Percentiles rank a stretch among this genome's conserved stretches.
Conservation (phyloP, 108 stramenopile species). For the Parietichytrium sp. region DNA sequence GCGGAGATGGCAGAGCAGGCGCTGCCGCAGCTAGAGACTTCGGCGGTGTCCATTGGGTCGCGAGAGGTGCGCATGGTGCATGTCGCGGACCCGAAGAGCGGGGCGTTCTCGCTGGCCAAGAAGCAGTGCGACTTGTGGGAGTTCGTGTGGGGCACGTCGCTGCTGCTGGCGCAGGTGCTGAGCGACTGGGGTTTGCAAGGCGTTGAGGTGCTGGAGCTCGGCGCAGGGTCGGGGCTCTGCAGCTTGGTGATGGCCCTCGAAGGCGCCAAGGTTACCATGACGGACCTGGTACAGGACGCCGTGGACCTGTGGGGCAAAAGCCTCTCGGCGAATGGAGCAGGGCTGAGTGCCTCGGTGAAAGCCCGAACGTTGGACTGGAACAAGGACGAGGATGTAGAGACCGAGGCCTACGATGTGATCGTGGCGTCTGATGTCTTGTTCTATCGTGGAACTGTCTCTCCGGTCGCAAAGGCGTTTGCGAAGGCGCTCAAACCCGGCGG, state of each 20-base stretch:
- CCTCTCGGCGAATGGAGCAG: neutral
- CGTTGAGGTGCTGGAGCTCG: neutral
- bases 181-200: neutral
- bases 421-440: slow-evolving; percentile 19
- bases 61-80: no score
- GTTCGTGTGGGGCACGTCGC: slow-evolving; percentile 33
- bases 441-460: slow-evolving; percentile 9
- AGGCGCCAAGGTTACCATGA: slow-evolving; percentile 1
- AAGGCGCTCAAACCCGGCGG: neutral
- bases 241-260: neutral
- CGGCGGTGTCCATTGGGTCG: no score
- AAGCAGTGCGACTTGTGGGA: slow-evolving; percentile 38
- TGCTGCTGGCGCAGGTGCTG: neutral
- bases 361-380: slow-evolving; percentile 1
- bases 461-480: neutral
- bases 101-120: slow-evolving; percentile 1
- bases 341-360: neutral
- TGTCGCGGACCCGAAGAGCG: neutral
- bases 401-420: neutral
- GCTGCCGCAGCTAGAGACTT: no score
- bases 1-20: no score
- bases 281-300: slow-evolving; percentile 1
- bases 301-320: neutral
- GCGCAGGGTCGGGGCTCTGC: slow-evolving; percentile 23
- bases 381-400: neutral